A percentile compares a stretch with the other conserved stretches of the same genome.
Conservation (phyloP, 345 rosid genomes). For the Hypericum androsaemum region DNA sequence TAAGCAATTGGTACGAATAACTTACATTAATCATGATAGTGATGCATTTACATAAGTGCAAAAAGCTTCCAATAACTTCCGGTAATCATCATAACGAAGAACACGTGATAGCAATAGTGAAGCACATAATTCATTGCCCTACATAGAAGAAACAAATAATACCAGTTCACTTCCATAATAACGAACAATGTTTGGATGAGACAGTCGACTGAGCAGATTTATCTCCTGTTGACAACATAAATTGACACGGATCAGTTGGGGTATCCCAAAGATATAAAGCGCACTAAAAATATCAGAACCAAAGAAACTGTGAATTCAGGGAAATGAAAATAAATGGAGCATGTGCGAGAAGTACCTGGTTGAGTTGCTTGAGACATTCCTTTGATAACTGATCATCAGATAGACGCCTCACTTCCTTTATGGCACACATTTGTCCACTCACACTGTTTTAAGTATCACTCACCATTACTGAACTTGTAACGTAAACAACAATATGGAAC, state of each 20-base stretch:
- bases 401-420: conserved; percentile 83
- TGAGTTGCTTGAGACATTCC: conserved; percentile 84
- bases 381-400: conserved; percentile 71
- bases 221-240: conserved; percentile 57
- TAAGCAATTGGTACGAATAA: conserved; percentile 5
- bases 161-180: conserved; percentile 96
- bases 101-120: too few relatives aligned
- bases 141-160: conserved; percentile 14
- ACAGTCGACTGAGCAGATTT: conserved; percentile 75
- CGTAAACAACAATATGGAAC: conserved; percentile 1
- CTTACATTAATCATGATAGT: too few relatives aligned
- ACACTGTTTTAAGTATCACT: conserved; percentile 38
- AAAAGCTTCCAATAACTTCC: too few relatives aligned
- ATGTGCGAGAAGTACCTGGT: conserved; percentile 45
- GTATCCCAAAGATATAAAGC: too few relatives aligned
- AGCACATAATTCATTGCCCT: too few relatives aligned
- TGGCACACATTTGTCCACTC: conserved; percentile 91
- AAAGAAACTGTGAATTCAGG: neutral
- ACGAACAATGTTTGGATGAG: conserved; percentile 84
- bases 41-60: too few relatives aligned
- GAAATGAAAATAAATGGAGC: neutral
- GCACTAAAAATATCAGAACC: too few relatives aligned
- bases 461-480: conserved; percentile 12
- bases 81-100: too few relatives aligned
- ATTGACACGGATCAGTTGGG: neutral